These are phyloP conservation scores for Boletellus ananas DNA, from an alignment of 768 basidiomycete species.

Conservation along the genomic window DNA sequence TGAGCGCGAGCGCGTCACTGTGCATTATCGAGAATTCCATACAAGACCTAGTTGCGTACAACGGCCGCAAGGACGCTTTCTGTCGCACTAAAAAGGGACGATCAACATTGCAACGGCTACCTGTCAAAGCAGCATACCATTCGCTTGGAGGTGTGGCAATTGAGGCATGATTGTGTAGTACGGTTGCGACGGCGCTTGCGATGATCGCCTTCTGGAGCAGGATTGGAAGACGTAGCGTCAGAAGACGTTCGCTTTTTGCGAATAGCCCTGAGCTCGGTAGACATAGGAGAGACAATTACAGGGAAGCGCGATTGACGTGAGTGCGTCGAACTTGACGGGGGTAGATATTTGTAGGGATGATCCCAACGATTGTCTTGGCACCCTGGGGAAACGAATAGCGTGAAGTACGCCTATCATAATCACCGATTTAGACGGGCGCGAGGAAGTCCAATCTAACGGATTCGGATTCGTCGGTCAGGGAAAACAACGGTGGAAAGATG, in stretches of 20 bases:
- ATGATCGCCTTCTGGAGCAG: conserved; percentile 47
- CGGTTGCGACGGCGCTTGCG: conserved; percentile 65
- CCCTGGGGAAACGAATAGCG: background rate
- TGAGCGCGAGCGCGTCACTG: conserved; percentile 15
- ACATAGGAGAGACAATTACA: conserved; percentile 19
- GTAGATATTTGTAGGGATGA: conserved; percentile 27
- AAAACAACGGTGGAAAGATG: conserved; percentile 12
- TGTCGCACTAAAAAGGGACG: conserved; percentile 36
- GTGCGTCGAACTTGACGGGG: background rate
- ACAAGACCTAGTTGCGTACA: conserved; percentile 40
- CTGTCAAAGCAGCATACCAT: conserved; percentile 44
- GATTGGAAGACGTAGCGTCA: conserved; percentile 24
- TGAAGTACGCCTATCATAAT: conserved; percentile 4
- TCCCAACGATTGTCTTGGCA: conserved; percentile 22
- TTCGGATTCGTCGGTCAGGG: conserved; percentile 5
- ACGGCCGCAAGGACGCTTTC: conserved; percentile 47
- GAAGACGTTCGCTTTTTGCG: conserved; percentile 31
- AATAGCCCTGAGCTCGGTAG: conserved; percentile 22
- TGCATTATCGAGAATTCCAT: conserved; percentile 25
- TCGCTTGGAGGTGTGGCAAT: conserved; percentile 70
- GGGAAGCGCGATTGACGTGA: conserved; percentile 1
- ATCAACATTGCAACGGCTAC: background rate
- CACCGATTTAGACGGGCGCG: conserved; percentile 8
- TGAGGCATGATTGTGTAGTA: conserved; percentile 69
- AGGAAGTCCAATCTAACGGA: conserved; percentile 13